Conservation (phyloP, 331 rosid species). For the Cydonia oblonga region DNA sequence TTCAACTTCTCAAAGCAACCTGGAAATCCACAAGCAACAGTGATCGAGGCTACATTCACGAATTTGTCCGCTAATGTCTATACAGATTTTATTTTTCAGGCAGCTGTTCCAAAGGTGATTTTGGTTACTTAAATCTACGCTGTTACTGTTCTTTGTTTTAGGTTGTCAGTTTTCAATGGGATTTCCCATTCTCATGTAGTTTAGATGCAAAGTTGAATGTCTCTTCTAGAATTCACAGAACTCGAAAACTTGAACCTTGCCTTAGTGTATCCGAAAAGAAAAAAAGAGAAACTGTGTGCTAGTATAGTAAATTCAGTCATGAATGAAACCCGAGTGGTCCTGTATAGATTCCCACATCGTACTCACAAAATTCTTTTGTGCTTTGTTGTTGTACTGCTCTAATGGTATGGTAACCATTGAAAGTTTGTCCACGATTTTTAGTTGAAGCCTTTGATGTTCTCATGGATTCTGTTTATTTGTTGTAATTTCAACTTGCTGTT, state of each 20-base stretch:
- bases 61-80: conserved; percentile 57
- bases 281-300: background rate
- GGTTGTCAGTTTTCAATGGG: background rate
- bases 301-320: background rate
- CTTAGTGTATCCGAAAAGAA: background rate
- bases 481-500: conserved; percentile 13
- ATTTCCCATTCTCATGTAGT: background rate
- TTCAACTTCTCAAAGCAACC: conserved; percentile 72
- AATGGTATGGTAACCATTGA: background rate
- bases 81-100: conserved; percentile 88
- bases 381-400: background rate
- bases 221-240: background rate
- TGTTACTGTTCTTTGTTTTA: background rate
- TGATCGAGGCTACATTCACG: conserved; percentile 56
- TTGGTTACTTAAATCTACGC: background rate
- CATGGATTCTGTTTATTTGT: background rate
- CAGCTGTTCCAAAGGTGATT: conserved; percentile 97
- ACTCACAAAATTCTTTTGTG: background rate
- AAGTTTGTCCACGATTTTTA: background rate
- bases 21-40: conserved; percentile 76
- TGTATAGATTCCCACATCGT: background rate
- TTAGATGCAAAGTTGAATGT: background rate
- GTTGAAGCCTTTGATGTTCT: background rate
- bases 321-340: background rate
- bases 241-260: background rate